These are phyloP conservation scores for Mucor velutinosus DNA, from an alignment of 371 early-diverging fungal genomes.

Conservation along the genomic window DNA sequence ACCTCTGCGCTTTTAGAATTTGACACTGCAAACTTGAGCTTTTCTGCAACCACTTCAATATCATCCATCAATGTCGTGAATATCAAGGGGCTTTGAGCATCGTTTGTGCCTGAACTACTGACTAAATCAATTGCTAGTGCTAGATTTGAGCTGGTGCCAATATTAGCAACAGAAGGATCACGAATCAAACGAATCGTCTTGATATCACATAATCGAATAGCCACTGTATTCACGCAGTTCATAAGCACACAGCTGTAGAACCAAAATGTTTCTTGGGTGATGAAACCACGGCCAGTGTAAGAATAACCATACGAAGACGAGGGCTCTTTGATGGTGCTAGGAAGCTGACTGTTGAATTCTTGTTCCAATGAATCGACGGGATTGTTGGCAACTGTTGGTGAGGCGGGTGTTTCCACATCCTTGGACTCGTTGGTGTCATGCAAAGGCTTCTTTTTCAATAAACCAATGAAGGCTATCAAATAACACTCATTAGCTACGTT, in stretches of 20 bases:
- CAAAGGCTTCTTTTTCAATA: slow-evolving; percentile 40
- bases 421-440: slow-evolving; percentile 1
- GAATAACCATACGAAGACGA: slow-evolving; percentile 37
- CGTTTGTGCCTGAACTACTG: slow-evolving; percentile 6
- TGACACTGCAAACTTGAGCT: slow-evolving; percentile 40
- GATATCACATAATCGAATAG: slow-evolving; percentile 42
- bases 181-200: slow-evolving; percentile 38
- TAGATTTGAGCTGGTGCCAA: slow-evolving; percentile 34
- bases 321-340: slow-evolving; percentile 28
- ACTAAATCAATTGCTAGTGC: slow-evolving; percentile 40
- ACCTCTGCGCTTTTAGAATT: slow-evolving; percentile 40
- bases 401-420: slow-evolving; percentile 19
- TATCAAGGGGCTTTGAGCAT: slow-evolving; percentile 31
- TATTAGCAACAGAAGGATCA: slow-evolving; percentile 37
- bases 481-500: not conserved
- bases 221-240: slow-evolving; percentile 51
- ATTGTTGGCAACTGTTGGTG: slow-evolving; percentile 12
- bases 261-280: slow-evolving; percentile 54
- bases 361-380: slow-evolving; percentile 32
- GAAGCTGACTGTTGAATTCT: slow-evolving; percentile 37
- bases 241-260: slow-evolving; percentile 49
- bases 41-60: slow-evolving; percentile 42
- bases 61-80: slow-evolving; percentile 45
- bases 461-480: slow-evolving; percentile 39
- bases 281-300: slow-evolving; percentile 47